Conservation (phyloP, 2,329 filamentous ascomycete species). For the Huntiella moniliformis region DNA sequence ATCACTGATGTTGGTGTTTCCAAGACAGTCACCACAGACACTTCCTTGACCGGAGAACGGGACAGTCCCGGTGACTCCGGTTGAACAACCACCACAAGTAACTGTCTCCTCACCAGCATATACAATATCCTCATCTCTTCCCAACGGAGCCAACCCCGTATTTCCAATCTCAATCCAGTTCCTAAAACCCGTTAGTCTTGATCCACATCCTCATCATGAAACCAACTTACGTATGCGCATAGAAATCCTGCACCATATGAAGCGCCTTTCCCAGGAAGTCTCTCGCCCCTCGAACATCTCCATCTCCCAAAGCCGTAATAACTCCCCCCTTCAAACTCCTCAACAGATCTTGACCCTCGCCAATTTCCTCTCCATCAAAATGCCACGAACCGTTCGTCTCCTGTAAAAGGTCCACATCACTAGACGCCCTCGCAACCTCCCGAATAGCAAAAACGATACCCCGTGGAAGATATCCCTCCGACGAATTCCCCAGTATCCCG, state of each 20-base stretch:
- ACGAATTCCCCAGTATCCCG: too few species aligned
- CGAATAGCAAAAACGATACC: constrained; percentile 9
- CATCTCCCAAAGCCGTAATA: constrained; percentile 6
- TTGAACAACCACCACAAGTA: constrained; percentile 3
- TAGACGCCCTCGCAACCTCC: constrained; percentile 8
- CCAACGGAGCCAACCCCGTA: constrained; percentile 5
- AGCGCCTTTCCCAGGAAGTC: constrained; percentile 11
- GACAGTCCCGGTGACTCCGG: background rate
- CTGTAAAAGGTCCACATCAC: constrained; percentile 8
- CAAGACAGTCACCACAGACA: constrained; percentile 7
- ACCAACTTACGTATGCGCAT: constrained; percentile 11
- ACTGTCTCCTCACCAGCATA: background rate
- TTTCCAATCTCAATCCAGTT: constrained; percentile 11
- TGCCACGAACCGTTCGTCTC: constrained; percentile 8
- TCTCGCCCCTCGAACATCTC: constrained; percentile 5
- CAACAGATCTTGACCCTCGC: constrained; percentile 8
- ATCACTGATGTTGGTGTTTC: background rate
- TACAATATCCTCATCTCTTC: constrained; percentile 5
- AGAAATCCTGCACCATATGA: constrained; percentile 13
- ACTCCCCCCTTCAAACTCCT: constrained; percentile 5
- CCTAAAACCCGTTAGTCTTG: background rate
- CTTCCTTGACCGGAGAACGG: constrained; percentile 1
- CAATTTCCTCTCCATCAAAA: constrained; percentile 10
- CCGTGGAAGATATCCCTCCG: constrained; percentile 4
- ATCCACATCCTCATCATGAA: background rate